Evolutionary conservation across 352 stramenopile genomes (phyloP).

Genomic region (Phytophthora hybrid): DNA sequence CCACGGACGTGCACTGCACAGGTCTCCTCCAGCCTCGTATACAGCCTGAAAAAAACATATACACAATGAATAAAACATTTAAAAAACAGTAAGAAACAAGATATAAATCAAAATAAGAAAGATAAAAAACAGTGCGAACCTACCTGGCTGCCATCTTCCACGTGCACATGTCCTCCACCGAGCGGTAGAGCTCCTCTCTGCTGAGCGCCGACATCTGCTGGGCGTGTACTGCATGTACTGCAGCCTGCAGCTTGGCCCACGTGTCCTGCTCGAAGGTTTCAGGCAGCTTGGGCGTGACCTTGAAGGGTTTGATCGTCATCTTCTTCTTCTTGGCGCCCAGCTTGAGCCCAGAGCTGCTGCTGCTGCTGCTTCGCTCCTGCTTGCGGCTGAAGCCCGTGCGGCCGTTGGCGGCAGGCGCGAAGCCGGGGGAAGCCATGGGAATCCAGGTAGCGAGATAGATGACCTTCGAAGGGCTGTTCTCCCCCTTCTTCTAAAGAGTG

Average conservation of each 20-base stretch:
- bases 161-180: conserved; percentile 92
- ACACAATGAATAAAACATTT: not conserved
- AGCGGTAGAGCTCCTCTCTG: conserved; percentile 86
- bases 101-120: not conserved
- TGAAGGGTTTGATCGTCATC: conserved; percentile 89
- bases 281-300: conserved; percentile 77
- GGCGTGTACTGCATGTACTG: conserved; percentile 68
- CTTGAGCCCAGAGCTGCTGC: conserved; percentile 20
- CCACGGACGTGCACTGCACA: conserved; percentile 71
- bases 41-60: conserved; percentile 43
- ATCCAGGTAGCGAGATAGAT: not conserved
- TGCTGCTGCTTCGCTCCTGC: conserved; percentile 36
- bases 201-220: conserved; percentile 76
- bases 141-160: conserved; percentile 92
- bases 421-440: conserved; percentile 42
- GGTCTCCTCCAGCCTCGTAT: conserved; percentile 72
- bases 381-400: conserved; percentile 41
- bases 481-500: conserved; percentile 2
- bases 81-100: not conserved
- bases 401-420: conserved; percentile 28
- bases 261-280: conserved; percentile 81
- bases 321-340: conserved; percentile 71
- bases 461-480: not conserved
- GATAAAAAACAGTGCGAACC: conserved; percentile 23
- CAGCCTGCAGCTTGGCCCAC: conserved; percentile 75